These are phyloP conservation scores for Tubosaeta brunneosetosa DNA, from an alignment of 768 basidiomycete species.

Conservation along the genomic window DNA sequence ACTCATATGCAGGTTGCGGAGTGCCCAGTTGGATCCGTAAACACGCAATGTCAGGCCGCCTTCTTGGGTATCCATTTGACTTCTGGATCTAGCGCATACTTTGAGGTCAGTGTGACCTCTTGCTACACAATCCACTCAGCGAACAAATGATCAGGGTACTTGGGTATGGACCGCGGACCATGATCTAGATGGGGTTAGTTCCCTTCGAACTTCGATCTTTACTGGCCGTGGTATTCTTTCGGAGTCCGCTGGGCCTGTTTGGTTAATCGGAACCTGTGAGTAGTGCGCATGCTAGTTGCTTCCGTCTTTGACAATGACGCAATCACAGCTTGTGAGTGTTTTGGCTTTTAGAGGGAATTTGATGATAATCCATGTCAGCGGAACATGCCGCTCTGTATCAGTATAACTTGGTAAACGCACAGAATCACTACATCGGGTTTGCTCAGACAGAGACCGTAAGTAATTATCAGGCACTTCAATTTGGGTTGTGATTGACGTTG, in stretches of 20 bases:
- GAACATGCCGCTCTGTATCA: constrained; percentile 48
- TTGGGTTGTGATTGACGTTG: background rate
- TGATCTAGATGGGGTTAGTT: constrained; percentile 45
- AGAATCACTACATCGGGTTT: constrained; percentile 46
- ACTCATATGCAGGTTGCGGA: constrained; percentile 43
- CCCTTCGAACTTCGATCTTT: constrained; percentile 49
- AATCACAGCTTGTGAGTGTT: constrained; percentile 19
- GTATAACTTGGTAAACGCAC: constrained; percentile 40
- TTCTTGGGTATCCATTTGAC: constrained; percentile 68
- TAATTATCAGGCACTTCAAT: background rate
- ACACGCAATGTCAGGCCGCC: constrained; percentile 51
- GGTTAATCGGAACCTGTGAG: constrained; percentile 66
- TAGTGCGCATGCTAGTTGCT: background rate
- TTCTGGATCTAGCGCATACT: constrained; percentile 46
- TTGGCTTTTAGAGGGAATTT: background rate
- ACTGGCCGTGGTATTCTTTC: constrained; percentile 71
- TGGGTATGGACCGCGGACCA: constrained; percentile 86
- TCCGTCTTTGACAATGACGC: background rate
- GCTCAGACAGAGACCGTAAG: constrained; percentile 49
- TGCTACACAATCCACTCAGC: background rate
- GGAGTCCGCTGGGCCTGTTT: constrained; percentile 71
- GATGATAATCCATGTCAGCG: constrained; percentile 17
- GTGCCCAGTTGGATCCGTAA: constrained; percentile 42
- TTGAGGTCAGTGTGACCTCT: constrained; percentile 44
- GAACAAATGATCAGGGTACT: constrained; percentile 41